Evolutionary conservation across 331 rosid species (phyloP).

Genomic region (Pyracantha coccinea): DNA sequence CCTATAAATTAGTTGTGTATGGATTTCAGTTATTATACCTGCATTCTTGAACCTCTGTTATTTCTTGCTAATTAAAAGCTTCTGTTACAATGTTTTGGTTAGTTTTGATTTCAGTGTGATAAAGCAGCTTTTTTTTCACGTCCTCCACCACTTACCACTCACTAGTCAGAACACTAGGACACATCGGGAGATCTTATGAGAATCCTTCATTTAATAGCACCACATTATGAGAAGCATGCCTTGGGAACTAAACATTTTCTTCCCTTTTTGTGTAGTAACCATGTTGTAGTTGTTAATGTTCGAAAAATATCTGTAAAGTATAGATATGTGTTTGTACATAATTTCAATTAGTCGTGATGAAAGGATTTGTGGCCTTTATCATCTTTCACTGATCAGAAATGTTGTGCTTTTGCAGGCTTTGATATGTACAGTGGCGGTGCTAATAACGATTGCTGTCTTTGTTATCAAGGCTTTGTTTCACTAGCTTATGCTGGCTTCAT

Average conservation of each 20-base stretch:
- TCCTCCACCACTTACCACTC: background rate
- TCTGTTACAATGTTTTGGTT: background rate
- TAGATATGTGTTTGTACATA: background rate
- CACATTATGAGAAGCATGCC: background rate
- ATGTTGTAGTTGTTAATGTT: background rate
- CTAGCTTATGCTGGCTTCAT: slow-evolving; percentile 1
- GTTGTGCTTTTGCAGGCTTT: slow-evolving; percentile 49
- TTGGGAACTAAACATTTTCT: background rate
- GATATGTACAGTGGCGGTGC: slow-evolving; percentile 38
- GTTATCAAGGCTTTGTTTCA: slow-evolving; percentile 8
- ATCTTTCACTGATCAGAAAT: background rate
- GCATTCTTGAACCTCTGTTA: background rate
- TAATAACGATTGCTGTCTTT: slow-evolving; percentile 26
- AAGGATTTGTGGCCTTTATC: slow-evolving; percentile 1
- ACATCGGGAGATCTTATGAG: background rate
- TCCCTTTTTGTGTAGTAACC: background rate
- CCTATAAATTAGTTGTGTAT: background rate
- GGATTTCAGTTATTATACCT: background rate
- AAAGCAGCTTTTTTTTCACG: background rate
- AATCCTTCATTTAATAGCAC: background rate
- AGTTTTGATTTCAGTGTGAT: background rate
- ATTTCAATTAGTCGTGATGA: background rate
- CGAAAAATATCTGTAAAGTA: background rate
- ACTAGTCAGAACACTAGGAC: background rate
- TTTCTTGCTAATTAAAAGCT: background rate